Evolutionary conservation across 345 rosid genomes (phyloP), one percentile per base, ranked within the genome.

Genomic region (Gossypium anomalum): DNA sequence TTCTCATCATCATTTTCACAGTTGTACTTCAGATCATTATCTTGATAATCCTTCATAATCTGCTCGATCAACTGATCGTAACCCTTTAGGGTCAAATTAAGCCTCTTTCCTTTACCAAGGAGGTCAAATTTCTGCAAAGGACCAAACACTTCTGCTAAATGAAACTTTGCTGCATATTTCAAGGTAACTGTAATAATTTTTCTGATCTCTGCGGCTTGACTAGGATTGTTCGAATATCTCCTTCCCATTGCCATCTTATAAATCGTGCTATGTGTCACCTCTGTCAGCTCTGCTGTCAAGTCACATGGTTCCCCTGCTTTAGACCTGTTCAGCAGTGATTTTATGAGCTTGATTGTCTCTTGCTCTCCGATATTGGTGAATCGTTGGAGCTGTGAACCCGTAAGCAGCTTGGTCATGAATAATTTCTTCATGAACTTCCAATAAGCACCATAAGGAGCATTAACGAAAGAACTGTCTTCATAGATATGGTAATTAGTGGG

Each of bases 221-320:
- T 58, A 11, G 60, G 70, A 51, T 71, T 67, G 25, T 73, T 82
- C 2, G 84, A 67, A 52, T 83, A 78, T 68, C 84, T 72, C 44
- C 80, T 84, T 69, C 84, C 83, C 82, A 86, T 72, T 1, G 81
- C 71, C 86, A 87, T 81, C 70, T 84, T 79, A 49, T 82, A 87
- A 9, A 87, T 80, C 61, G 80, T 79, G 62, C 72, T 77, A 56
- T 84, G 86, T 0, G 86, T 81, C 23, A 80, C 72, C 4, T 75
- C 63, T n/a, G 79, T 81, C 0, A 87, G 58, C 44, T 83, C 82
- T 8, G 41, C 62, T 1, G 75, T 70, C 75, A 87, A 27, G 62
- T 87, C 82, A 19, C 85, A 86, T 0, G 80, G 13, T 9, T 75
- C 79, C 47, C 83, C 83, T 22, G 17, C 45, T 53, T 55, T 67